Base-by-base conservation (phyloP, 768 basidiomycete genomes). In the Mycena sanguinolenta region DNA sequence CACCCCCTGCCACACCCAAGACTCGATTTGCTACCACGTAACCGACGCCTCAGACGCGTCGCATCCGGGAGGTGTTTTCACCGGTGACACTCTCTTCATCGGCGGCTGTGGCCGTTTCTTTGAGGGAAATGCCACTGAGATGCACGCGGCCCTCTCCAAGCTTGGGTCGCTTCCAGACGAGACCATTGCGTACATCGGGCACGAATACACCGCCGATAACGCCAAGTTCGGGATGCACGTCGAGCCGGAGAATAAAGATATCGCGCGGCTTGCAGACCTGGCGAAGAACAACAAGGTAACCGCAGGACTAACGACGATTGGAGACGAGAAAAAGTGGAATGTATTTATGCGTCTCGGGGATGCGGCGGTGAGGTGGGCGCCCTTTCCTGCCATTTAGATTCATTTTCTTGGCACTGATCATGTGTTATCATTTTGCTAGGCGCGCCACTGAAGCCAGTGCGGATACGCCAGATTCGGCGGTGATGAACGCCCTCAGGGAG, bases 91-190 rank as follows among this genome's bases (percentile, higher is more conserved):
- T 1, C 89, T 98, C 63, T 97, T 98, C 84, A 84, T 88, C 79
- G 92, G 85, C 30, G 95, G 96, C 12, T 97, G 94, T 77, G 97
- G 97, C 30, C 90, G 95, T 28, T 99, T 98, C 89, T 98, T 98
- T 77, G 97, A 98, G 78, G 95, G 95, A 55, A 88, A 86, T 3
- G 91, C 87, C 19, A 82, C 84, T 17, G 87, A 95, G 81, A 99
- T 99, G 97, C 85, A 93, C 74, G 80, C 84, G 0, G 92, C 97
- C 2, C 94, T 84, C 79, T 83, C 70, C 70, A 90, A 93, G 76
- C 86, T 98, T 65, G 90, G 85, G 16, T 86, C 87, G 0, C 86
- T 98, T 25, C 96, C 97, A 0, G 85, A 92, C 74, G 84, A 90
- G 64, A 98, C 96, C 1, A 79, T 93, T 55, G 90, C 94, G 14